Conservation (phyloP, 345 rosid species). For the Eucalyptus cladocalyx region DNA sequence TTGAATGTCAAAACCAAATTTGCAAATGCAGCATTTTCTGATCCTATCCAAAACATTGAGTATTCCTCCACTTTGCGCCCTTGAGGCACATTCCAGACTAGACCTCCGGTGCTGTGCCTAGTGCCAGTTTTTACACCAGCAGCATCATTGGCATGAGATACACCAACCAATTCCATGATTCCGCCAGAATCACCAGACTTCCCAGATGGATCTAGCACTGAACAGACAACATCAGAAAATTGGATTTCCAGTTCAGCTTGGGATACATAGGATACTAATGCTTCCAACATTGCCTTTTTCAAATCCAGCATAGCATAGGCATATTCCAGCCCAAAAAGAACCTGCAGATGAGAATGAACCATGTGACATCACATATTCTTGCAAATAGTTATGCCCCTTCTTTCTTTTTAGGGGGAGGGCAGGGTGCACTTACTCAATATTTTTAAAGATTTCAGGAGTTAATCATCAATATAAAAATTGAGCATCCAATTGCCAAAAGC, state of each 20-base stretch:
- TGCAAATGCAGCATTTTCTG: slow-evolving; percentile 67
- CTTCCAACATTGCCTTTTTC: slow-evolving; percentile 26
- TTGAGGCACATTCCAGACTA: slow-evolving; percentile 57
- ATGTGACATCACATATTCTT: too few relatives aligned
- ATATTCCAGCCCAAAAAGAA: slow-evolving; percentile 84
- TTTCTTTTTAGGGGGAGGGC: neutral
- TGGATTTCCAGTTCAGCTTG: slow-evolving; percentile 6
- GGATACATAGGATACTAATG: slow-evolving; percentile 4
- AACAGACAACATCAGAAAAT: slow-evolving; percentile 51
- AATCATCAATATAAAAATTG: neutral
- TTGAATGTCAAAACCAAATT: slow-evolving; percentile 75
- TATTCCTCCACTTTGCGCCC: slow-evolving; percentile 58
- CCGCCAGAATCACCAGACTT: slow-evolving; percentile 6
- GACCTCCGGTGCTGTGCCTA: slow-evolving; percentile 53
- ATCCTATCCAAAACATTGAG: slow-evolving; percentile 73
- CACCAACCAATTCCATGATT: slow-evolving; percentile 4
- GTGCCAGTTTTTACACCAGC: slow-evolving; percentile 1
- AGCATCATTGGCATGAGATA: slow-evolving; percentile 4
- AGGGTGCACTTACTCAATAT: neutral
- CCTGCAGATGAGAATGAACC: slow-evolving; percentile 22
- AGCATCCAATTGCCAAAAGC: neutral
- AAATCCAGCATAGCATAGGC: slow-evolving; percentile 44
- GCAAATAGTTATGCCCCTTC: neutral
- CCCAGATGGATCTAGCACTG: slow-evolving; percentile 36
- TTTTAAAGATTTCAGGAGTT: neutral